phyloP scores from a whole-genome alignment of 2,329 filamentous ascomycete species.

The Blastomyces silverae region DNA sequence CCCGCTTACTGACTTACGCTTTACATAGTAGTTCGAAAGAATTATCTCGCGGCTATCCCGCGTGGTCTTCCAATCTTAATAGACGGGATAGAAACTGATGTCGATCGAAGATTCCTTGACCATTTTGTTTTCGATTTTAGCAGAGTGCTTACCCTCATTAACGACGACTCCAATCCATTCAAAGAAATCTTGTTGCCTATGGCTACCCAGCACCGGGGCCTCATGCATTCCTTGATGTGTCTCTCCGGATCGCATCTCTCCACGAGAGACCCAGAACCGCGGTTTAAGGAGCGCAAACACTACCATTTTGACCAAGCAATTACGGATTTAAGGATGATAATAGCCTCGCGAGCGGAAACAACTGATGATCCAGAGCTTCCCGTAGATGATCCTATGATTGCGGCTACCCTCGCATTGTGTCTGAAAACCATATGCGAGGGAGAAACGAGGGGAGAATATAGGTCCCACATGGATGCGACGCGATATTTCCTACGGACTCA shows the following conservation, averaged over 20 bases:
- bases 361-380: conserved; percentile 32
- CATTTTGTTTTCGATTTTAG: conserved; percentile 77
- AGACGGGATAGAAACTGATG: conserved; percentile 69
- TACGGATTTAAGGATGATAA: conserved; percentile 37
- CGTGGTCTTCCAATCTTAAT: conserved; percentile 57
- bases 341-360: conserved; percentile 27
- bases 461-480: conserved; percentile 71
- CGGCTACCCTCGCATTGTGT: conserved; percentile 54
- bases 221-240: conserved; percentile 87
- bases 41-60: conserved; percentile 32
- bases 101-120: conserved; percentile 73
- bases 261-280: conserved; percentile 46
- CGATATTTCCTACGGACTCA: conserved; percentile 59
- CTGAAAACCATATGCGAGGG: conserved; percentile 57
- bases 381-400: conserved; percentile 54
- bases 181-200: conserved; percentile 76
- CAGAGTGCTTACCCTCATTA: conserved; percentile 72
- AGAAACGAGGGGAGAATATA: conserved; percentile 61
- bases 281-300: conserved; percentile 49
- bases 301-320: conserved; percentile 47
- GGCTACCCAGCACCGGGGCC: conserved; percentile 67
- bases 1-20: background rate
- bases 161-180: conserved; percentile 75
- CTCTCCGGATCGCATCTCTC: conserved; percentile 69
- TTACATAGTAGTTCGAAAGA: conserved; percentile 28